phyloP scores from a whole-genome alignment of 2,329 filamentous ascomycete genomes.

The Pleurostoma richardsiae region DNA sequence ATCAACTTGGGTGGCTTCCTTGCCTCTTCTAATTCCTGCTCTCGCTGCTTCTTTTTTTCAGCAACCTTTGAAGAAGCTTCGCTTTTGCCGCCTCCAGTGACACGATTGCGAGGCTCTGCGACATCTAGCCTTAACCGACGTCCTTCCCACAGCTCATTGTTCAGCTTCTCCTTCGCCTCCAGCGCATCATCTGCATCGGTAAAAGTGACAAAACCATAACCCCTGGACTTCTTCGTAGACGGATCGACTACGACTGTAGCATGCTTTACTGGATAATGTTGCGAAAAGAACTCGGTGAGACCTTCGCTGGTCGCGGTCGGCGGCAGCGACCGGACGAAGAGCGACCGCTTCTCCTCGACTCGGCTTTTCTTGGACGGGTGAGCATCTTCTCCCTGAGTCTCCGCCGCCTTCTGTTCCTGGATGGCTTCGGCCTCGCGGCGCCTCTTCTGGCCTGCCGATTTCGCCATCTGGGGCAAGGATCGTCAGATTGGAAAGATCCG shows the following conservation, averaged over 20 bases:
- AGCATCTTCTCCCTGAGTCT: constrained; percentile 7
- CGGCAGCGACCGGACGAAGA: constrained; percentile 89
- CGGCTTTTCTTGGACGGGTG: constrained; percentile 49
- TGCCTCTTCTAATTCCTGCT: constrained; percentile 56
- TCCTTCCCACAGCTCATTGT: constrained; percentile 73
- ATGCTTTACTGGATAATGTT: constrained; percentile 92
- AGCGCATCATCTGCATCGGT: constrained; percentile 88
- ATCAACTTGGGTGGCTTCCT: constrained; percentile 71
- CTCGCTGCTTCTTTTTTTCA: constrained; percentile 44
- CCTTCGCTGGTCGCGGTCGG: constrained; percentile 72
- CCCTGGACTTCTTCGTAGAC: constrained; percentile 79
- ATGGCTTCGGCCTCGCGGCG: constrained; percentile 26
- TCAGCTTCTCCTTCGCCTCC: constrained; percentile 73
- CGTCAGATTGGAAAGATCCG: background rate
- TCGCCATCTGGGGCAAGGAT: constrained; percentile 12
- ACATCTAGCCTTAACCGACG: constrained; percentile 81
- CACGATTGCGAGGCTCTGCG: constrained; percentile 77
- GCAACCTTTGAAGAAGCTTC: constrained; percentile 28
- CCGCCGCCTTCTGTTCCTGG: constrained; percentile 15
- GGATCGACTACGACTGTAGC: constrained; percentile 88
- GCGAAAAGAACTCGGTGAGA: constrained; percentile 85
- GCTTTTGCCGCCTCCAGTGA: constrained; percentile 26
- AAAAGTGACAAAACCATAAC: constrained; percentile 96
- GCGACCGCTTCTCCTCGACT: constrained; percentile 60
- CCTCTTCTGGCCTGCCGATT: constrained; percentile 23